Conservation (phyloP, 169 alveolate genomes). For the Perkinsus olseni region DNA sequence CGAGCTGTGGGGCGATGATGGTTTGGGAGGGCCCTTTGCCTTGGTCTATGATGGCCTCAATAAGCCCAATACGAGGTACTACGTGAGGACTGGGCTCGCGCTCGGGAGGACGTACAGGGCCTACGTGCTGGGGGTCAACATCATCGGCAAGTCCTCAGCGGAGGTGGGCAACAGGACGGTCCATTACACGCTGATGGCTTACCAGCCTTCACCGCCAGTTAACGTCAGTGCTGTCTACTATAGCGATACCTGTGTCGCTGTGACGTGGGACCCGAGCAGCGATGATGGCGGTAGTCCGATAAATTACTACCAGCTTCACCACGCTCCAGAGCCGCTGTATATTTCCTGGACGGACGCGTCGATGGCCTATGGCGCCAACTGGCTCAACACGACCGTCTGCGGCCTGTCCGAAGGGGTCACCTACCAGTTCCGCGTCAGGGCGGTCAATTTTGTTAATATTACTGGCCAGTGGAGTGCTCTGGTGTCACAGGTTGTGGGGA, state of each 20-base stretch:
- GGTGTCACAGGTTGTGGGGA: conserved; percentile 24
- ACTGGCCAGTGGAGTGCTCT: neutral
- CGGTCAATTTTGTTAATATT: neutral
- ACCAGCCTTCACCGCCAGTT: neutral
- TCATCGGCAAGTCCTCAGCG: conserved; percentile 6
- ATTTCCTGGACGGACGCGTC: neutral
- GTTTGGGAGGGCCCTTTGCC: conserved; percentile 26
- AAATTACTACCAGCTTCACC: conserved; percentile 21
- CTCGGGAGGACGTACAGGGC: conserved; percentile 22
- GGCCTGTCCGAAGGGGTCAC: neutral
- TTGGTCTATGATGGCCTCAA: conserved; percentile 25
- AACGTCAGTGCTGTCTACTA: neutral
- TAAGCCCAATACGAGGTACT: conserved; percentile 28
- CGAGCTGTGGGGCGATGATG: conserved; percentile 30
- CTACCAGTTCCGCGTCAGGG: neutral
- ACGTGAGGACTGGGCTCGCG: conserved; percentile 19
- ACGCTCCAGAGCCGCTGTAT: conserved; percentile 19
- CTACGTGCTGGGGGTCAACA: conserved; percentile 21
- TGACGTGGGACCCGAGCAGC: conserved; percentile 15
- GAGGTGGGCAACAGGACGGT: neutral
- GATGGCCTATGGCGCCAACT: neutral
- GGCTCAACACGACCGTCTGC: neutral
- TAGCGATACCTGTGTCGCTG: neutral
- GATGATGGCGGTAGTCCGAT: conserved; percentile 32
- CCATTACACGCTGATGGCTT: neutral